Evolutionary conservation across 306 rosid species (phyloP).

Genomic region (Cucumis hystrix): DNA sequence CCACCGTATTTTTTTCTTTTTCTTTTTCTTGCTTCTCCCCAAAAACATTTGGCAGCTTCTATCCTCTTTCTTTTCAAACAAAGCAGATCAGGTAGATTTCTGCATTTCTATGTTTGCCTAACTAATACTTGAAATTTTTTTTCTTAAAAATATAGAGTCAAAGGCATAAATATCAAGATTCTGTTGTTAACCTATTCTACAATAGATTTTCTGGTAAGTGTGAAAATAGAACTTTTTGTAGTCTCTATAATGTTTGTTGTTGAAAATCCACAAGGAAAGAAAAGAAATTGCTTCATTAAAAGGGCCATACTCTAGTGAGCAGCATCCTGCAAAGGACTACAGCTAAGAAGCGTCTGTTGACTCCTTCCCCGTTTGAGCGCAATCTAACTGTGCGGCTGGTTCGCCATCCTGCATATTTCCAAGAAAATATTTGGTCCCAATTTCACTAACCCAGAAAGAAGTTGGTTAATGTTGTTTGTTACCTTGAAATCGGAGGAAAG

Average conservation of each 20-base stretch:
- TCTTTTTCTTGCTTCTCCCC: neutral
- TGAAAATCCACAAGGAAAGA: neutral
- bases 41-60: neutral
- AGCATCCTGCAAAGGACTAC: neutral
- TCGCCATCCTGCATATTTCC: slow-evolving; percentile 16
- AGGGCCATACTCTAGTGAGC: neutral
- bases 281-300: slow-evolving; percentile 2
- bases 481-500: slow-evolving; percentile 26
- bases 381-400: slow-evolving; percentile 24
- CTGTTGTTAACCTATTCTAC: slow-evolving; percentile 9
- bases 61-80: neutral
- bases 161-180: neutral
- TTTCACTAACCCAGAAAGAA: neutral
- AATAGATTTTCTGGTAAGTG: slow-evolving; percentile 2
- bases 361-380: slow-evolving; percentile 22
- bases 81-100: neutral
- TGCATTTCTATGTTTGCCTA: neutral
- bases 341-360: slow-evolving; percentile 27
- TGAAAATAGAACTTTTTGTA: slow-evolving; percentile 5
- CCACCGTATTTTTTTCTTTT: neutral
- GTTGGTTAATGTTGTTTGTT: neutral
- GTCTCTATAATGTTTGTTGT: slow-evolving; percentile 14
- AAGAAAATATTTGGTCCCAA: slow-evolving; percentile 15
- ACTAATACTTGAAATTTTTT: neutral
- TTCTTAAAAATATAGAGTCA: neutral